A percentile compares a stretch with the other conserved stretches of the same genome.
phyloP scores from a whole-genome alignment of 129 eudicot genomes.

The Chrysanthemum makinoi region DNA sequence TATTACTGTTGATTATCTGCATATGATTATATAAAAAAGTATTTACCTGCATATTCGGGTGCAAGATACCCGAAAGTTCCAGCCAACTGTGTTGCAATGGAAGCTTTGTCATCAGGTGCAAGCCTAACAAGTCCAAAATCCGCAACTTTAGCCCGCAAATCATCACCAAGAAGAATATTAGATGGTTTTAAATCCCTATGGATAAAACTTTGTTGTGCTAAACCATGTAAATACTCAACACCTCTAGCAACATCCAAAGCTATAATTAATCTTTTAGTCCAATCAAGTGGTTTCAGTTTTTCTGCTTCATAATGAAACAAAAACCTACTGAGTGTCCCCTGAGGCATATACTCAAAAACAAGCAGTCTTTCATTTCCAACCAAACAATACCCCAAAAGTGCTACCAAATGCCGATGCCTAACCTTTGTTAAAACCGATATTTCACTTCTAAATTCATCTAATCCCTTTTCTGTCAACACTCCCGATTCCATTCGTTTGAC shows the following conservation, averaged over 20 bases:
- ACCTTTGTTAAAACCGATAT: conserved; percentile 87
- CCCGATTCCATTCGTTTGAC: conserved; percentile 95
- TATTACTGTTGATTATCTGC: too few species aligned
- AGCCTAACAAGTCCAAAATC: conserved; percentile 41
- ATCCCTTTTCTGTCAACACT: conserved; percentile 58
- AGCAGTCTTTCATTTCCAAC: conserved; percentile 79
- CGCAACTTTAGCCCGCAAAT: conserved; percentile 41
- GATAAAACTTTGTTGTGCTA: conserved; percentile 41
- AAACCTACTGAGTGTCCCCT: conserved; percentile 86
- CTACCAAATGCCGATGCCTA: conserved; percentile 84
- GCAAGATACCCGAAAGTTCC: conserved; percentile 50
- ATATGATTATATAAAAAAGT: conserved; percentile 12
- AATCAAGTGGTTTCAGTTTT: conserved; percentile 31
- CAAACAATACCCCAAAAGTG: conserved; percentile 76
- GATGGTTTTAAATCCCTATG: conserved; percentile 44
- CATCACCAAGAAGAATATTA: conserved; percentile 42
- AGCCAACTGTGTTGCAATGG: conserved; percentile 31
- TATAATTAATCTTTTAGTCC: conserved; percentile 36
- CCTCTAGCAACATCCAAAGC: conserved; percentile 41
- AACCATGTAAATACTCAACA: conserved; percentile 39
- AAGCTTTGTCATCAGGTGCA: conserved; percentile 33
- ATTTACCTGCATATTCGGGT: conserved; percentile 45
- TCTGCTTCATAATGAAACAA: conserved; percentile 64
- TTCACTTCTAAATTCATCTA: conserved; percentile 77
- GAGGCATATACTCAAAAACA: conserved; percentile 90